Evolutionary conservation across 2,329 filamentous ascomycete genomes (phyloP), one percentile per base, ranked within the genome.

Genomic region (Hypocreales sp.): DNA sequence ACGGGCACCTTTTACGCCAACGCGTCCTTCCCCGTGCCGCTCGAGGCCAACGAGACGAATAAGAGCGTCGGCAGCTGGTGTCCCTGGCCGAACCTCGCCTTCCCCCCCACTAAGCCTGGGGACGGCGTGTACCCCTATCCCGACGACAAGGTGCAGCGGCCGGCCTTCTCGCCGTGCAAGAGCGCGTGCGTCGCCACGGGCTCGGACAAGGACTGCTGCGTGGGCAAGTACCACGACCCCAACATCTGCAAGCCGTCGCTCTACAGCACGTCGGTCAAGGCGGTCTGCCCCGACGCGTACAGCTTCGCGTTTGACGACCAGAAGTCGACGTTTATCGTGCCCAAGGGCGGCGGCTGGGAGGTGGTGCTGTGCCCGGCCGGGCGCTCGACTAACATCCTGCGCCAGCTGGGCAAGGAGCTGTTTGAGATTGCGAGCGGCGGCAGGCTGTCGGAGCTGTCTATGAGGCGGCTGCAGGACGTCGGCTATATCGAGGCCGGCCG

Each of bases 201-300:
- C 34, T 55, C 56, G 7, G 65, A 75, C 15, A 52, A 63, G 39
- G 79, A 87, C 47, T 92, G 82, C 55, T 90, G 82, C 50, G 74
- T 73, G 11, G 80, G 79, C 24, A 50, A 64, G 9, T 79, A 77
- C 51, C 61, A 75, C 41, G 63, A 64, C 21, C 65, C 77, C 3
- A 57, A 63, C 15, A 58, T 60, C 26, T 90, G 81, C 55, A 57
- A 61, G 32, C 72, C 77, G 3, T 72, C 72, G 27, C 52, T 67
- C 22, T 90, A 86, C 54, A 73, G 74, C 37, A 67, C 59, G 32
- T 60, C 61, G 8, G 78, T 79, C 28, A 90, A 92, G 56, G 55
- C 53, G 4, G 64, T 87, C 9, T 92, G 82, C 45, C 81, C 82
- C 1, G 82, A 92, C 51, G 81, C 81, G 3, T 92, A 90, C 53